These are phyloP conservation scores for Paxillus rubicundulus DNA, from an alignment of 768 basidiomycete species.

Conservation along the genomic window DNA sequence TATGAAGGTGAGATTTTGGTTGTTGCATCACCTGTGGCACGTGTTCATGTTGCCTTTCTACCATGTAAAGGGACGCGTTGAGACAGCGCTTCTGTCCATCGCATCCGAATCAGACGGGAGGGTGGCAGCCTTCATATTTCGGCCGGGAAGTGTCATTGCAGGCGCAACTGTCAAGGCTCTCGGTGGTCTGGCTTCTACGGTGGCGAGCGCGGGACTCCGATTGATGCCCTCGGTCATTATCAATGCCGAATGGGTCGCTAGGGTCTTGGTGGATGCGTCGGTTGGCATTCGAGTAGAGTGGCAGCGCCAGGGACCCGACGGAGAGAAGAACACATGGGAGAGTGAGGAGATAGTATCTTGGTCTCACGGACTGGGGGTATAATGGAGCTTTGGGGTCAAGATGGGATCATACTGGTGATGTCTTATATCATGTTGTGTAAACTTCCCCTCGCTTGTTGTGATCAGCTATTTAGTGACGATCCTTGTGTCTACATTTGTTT, in stretches of 20 bases:
- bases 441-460: not conserved
- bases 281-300: slow-evolving; percentile 28
- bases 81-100: slow-evolving; percentile 13
- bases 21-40: not conserved
- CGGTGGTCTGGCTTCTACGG: slow-evolving; percentile 14
- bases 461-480: not conserved
- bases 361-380: slow-evolving; percentile 22
- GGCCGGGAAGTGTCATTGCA: slow-evolving; percentile 17
- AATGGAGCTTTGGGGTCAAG: not conserved
- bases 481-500: not conserved
- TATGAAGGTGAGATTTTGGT: slow-evolving; percentile 20
- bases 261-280: slow-evolving; percentile 25
- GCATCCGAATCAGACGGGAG: slow-evolving; percentile 13
- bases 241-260: slow-evolving; percentile 18
- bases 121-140: slow-evolving; percentile 18
- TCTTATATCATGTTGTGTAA: not conserved
- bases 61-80: slow-evolving; percentile 22
- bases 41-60: no score
- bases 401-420: not conserved
- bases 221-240: slow-evolving; percentile 22
- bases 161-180: slow-evolving; percentile 11
- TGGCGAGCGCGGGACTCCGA: slow-evolving; percentile 18
- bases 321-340: slow-evolving; percentile 25
- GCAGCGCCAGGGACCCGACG: slow-evolving; percentile 16
- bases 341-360: slow-evolving; percentile 26